These are phyloP conservation scores for Fagopyrum homotropicum DNA, from an alignment of 148 eudicot genomes.

Conservation along the genomic window DNA sequence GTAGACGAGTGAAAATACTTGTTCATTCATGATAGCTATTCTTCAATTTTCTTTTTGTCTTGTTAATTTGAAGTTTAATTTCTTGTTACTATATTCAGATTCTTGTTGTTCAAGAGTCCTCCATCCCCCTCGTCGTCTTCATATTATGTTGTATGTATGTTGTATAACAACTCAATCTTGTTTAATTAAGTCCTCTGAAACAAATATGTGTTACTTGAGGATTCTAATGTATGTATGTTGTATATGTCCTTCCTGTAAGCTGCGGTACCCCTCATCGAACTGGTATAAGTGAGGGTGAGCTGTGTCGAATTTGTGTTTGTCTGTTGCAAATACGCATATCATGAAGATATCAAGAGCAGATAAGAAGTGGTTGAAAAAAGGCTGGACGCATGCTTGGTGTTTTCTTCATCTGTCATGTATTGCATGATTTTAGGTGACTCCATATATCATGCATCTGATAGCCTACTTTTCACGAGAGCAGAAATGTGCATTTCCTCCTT, in stretches of 20 bases:
- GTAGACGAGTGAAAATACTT: constrained; percentile 45
- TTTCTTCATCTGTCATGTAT: not conserved
- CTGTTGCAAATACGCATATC: not conserved
- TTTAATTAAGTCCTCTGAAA: not conserved
- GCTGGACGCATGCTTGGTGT: not conserved
- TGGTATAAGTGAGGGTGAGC: not conserved
- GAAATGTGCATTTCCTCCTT: not conserved
- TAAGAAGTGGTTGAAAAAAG: not conserved
- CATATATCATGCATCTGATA: not conserved
- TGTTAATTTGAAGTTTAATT: not conserved
- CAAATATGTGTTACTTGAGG: not conserved
- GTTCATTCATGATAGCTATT: not conserved
- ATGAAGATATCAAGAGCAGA: constrained; percentile 8
- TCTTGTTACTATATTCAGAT: not conserved
- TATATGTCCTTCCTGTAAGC: not conserved
- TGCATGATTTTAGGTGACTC: not conserved
- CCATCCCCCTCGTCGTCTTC: not conserved
- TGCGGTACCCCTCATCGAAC: too few relatives aligned
- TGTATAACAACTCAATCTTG: not conserved
- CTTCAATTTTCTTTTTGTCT: not conserved
- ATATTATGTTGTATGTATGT: not conserved
- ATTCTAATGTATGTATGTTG: not conserved
- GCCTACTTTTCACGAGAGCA: not conserved
- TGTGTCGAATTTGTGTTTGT: not conserved
- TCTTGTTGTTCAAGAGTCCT: not conserved